Percentiles rank a stretch among this genome's conserved stretches.
These are phyloP conservation scores for Prosopis cineraria DNA, from an alignment of 306 rosid species.

Conservation along the genomic window DNA sequence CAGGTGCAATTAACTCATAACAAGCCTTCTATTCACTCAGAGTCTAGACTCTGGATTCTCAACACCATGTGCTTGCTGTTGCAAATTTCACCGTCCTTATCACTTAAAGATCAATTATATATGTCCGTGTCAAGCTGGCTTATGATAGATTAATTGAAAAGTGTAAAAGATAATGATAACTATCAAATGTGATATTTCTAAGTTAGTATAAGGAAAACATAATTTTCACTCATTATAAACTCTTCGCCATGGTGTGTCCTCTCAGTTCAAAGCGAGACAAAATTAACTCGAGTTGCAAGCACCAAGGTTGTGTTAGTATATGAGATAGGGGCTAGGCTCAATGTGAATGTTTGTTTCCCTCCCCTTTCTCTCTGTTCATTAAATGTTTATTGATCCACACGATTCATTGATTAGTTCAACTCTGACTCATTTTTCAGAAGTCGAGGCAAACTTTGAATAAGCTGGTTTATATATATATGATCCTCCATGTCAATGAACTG, in stretches of 20 bases:
- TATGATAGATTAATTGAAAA: background rate
- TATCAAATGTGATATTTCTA: background rate
- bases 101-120: background rate
- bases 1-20: background rate
- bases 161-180: background rate
- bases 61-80: background rate
- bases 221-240: background rate
- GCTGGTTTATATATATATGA: background rate
- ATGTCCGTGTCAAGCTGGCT: background rate
- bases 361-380: background rate
- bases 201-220: background rate
- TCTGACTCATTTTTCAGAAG: background rate
- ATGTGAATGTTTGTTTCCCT: constrained; percentile 40
- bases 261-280: background rate
- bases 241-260: background rate
- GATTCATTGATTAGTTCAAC: constrained; percentile 35
- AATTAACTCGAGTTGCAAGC: background rate
- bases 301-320: background rate
- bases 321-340: constrained; percentile 11
- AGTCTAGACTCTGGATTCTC: background rate
- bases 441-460: constrained; percentile 29
- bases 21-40: background rate
- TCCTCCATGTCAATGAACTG: constrained; percentile 22
- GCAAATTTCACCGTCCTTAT: background rate
- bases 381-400: constrained; percentile 26